These are phyloP conservation scores for Diaporthe sp. DNA, from an alignment of 2,329 filamentous ascomycete genomes.

Conservation along the genomic window DNA sequence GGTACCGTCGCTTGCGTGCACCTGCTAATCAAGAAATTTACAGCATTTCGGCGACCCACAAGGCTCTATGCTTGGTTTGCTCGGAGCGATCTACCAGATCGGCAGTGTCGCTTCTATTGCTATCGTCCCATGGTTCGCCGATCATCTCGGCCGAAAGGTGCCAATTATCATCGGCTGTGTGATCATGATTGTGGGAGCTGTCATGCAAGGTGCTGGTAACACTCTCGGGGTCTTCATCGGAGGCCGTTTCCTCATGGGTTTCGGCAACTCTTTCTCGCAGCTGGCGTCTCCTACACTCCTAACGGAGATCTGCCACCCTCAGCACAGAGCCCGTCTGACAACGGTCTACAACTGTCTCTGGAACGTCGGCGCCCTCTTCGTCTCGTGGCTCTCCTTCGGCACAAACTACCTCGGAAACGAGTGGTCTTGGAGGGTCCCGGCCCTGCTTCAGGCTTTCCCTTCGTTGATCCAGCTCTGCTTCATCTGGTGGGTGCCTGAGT, in stretches of 20 bases:
- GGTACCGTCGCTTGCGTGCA: not conserved
- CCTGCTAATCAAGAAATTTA: not conserved
- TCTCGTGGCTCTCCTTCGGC: constrained; percentile 61
- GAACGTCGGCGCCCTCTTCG: constrained; percentile 59
- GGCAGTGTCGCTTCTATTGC: constrained; percentile 67
- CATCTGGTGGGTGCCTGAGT: constrained; percentile 64
- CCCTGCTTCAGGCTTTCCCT: constrained; percentile 59
- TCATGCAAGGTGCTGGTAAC: constrained; percentile 64
- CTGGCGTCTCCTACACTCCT: constrained; percentile 63
- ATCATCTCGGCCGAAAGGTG: constrained; percentile 62
- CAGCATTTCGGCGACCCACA: constrained; percentile 58
- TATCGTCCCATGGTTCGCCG: constrained; percentile 65
- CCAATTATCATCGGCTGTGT: constrained; percentile 64
- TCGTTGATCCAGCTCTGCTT: constrained; percentile 59
- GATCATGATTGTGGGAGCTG: constrained; percentile 65
- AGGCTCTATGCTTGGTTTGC: constrained; percentile 59
- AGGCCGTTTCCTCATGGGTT: constrained; percentile 67
- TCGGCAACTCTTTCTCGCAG: constrained; percentile 64
- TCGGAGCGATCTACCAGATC: constrained; percentile 69
- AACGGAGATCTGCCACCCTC: constrained; percentile 64
- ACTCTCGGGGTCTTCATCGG: constrained; percentile 61
- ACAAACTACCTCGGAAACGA: constrained; percentile 56
- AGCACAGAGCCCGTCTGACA: constrained; percentile 59
- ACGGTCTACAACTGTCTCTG: constrained; percentile 67
- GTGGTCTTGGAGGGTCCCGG: constrained; percentile 64